phyloP scores from a whole-genome alignment of 371 early-diverging fungal species.

The Mucor sp. region DNA sequence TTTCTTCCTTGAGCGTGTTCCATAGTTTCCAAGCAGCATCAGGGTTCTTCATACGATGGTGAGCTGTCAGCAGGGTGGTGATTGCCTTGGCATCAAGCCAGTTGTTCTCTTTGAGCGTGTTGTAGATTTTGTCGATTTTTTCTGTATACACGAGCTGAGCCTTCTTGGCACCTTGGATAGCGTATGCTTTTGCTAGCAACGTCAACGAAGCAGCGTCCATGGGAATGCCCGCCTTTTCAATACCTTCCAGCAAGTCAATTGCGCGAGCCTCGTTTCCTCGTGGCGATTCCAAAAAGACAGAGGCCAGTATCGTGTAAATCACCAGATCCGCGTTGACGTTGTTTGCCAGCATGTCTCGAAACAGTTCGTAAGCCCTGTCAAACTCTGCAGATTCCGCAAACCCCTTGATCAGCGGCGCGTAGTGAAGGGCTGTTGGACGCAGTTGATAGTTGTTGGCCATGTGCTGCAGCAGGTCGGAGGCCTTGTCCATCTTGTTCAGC shows the following conservation, averaged over 20 bases:
- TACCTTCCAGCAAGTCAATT: conserved; percentile 26
- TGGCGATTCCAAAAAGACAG: conserved; percentile 32
- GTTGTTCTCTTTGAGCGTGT: conserved; percentile 2
- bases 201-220: conserved; percentile 33
- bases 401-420: conserved; percentile 37
- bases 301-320: conserved; percentile 42
- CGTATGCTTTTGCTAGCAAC: conserved; percentile 37
- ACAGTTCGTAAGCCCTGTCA: conserved; percentile 34
- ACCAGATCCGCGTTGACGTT: conserved; percentile 31
- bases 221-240: conserved; percentile 14
- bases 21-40: conserved; percentile 40
- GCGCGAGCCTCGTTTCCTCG: conserved; percentile 24
- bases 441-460: conserved; percentile 35
- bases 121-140: conserved; percentile 17
- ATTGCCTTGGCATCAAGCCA: conserved; percentile 30
- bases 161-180: conserved; percentile 14
- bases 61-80: conserved; percentile 27
- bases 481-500: conserved; percentile 32
- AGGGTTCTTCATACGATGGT: conserved; percentile 26
- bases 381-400: conserved; percentile 37
- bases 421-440: conserved; percentile 30
- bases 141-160: not conserved
- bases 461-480: conserved; percentile 20
- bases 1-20: conserved; percentile 17
- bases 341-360: conserved; percentile 40